Evolutionary conservation across 768 basidiomycete species (phyloP).

Genomic region (Zangia roseola): DNA sequence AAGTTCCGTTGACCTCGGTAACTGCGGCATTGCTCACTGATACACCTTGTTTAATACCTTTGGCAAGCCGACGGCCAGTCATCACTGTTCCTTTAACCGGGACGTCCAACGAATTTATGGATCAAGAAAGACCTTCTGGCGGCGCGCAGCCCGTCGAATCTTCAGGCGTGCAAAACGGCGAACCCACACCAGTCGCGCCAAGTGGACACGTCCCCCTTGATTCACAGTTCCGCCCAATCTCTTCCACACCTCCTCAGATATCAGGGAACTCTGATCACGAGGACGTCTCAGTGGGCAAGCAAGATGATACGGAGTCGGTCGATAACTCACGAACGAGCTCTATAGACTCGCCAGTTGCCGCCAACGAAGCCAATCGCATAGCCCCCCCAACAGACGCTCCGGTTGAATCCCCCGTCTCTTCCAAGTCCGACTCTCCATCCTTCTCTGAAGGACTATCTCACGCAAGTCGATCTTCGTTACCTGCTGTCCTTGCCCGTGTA

Average conservation of each 20-base stretch:
- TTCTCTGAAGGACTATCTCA: constrained; percentile 6
- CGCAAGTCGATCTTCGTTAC: constrained; percentile 2
- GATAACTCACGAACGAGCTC: background rate
- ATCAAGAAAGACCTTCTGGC: constrained; percentile 10
- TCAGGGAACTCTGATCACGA: constrained; percentile 1
- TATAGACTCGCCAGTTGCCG: constrained; percentile 2
- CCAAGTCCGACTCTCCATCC: constrained; percentile 1
- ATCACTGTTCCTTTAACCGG: background rate
- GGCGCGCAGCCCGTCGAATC: constrained; percentile 4
- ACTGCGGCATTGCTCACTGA: background rate
- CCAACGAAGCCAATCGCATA: constrained; percentile 2
- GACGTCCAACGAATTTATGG: constrained; percentile 14
- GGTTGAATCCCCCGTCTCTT: constrained; percentile 5
- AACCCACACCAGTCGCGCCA: constrained; percentile 9
- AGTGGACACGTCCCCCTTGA: constrained; percentile 1
- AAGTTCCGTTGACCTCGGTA: constrained; percentile 22
- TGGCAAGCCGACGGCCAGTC: too few species aligned
- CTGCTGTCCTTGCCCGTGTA: constrained; percentile 6
- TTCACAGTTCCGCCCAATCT: constrained; percentile 5
- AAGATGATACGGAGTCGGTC: background rate
- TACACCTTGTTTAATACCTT: too few species aligned
- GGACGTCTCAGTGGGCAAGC: background rate
- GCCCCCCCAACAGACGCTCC: background rate
- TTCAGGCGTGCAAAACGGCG: constrained; percentile 5
- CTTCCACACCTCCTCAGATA: background rate